Percentiles rank a stretch among this genome's conserved stretches.
Conservation (phyloP, 2,329 filamentous ascomycete species). For the Claviceps sp. region DNA sequence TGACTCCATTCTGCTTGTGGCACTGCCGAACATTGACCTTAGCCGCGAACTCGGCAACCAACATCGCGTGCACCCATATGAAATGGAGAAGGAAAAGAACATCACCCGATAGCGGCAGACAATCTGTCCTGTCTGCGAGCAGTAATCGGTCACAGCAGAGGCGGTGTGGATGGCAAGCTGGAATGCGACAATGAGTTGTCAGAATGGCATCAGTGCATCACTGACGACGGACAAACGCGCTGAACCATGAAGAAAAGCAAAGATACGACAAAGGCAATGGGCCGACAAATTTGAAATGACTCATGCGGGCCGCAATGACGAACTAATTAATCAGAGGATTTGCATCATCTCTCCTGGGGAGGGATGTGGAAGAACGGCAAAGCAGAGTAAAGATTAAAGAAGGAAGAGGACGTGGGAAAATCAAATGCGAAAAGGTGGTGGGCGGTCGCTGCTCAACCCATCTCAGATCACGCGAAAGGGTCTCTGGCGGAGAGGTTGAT, state of each 20-base stretch:
- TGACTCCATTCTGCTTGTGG: background rate
- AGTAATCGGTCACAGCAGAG: background rate
- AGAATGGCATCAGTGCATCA: background rate
- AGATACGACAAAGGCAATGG: background rate
- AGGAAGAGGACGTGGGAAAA: slow-evolving; percentile 7
- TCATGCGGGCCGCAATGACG: slow-evolving; percentile 16
- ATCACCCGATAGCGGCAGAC: slow-evolving; percentile 7
- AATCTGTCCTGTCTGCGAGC: background rate
- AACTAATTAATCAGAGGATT: too few relatives aligned
- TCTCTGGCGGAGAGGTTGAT: slow-evolving; percentile 21
- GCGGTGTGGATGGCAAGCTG: slow-evolving; percentile 13
- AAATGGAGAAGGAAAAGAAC: slow-evolving; percentile 7
- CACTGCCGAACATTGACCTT: slow-evolving; percentile 16
- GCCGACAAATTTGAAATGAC: slow-evolving; percentile 13
- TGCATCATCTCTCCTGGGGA: slow-evolving; percentile 9
- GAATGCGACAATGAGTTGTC: slow-evolving; percentile 20
- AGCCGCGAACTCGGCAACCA: slow-evolving; percentile 5
- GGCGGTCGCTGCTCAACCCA: slow-evolving; percentile 11
- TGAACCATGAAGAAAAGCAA: background rate
- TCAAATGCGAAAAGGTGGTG: slow-evolving; percentile 8
- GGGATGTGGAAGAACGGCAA: slow-evolving; percentile 16
- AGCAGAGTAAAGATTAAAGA: slow-evolving; percentile 14
- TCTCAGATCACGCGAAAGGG: slow-evolving; percentile 20
- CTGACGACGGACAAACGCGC: background rate
- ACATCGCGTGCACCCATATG: background rate